Conservation (phyloP, 345 rosid species). For the Nasturtium officinale region DNA sequence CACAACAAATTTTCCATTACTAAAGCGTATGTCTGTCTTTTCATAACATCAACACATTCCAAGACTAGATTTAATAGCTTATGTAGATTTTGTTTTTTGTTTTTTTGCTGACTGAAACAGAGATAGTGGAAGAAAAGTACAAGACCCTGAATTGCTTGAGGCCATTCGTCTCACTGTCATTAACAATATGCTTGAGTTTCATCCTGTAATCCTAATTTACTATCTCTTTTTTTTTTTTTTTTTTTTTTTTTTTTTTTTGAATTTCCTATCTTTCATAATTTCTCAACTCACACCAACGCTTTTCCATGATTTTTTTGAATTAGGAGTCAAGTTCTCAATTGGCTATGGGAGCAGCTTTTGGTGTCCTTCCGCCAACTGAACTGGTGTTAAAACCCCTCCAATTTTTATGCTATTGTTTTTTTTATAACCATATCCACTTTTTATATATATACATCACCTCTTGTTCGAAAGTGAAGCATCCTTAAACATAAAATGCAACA, state of each 20-base stretch:
- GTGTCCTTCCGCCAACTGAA: constrained; percentile 72
- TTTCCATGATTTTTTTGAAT: background rate
- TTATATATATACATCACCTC: background rate
- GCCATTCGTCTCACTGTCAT: constrained; percentile 95
- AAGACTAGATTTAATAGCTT: background rate
- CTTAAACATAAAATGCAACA: background rate
- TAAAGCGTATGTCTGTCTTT: constrained; percentile 68
- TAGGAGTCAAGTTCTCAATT: constrained; percentile 98
- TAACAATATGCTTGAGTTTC: constrained; percentile 84
- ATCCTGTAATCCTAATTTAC: constrained; percentile 64
- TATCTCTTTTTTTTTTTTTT: no score
- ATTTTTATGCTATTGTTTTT: background rate
- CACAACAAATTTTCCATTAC: constrained; percentile 89
- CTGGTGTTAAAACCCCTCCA: constrained; percentile 44
- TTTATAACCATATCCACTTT: no score
- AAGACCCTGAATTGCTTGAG: constrained; percentile 93
- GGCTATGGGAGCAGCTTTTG: constrained; percentile 96
- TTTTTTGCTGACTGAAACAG: constrained; percentile 55
- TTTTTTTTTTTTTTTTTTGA: no score
- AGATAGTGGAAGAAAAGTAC: constrained; percentile 88
- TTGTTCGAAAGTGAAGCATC: background rate
- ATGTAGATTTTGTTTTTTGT: background rate
- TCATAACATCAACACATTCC: background rate
- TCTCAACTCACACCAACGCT: constrained; percentile 28
- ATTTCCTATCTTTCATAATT: constrained; percentile 9